Conservation (phyloP, 306 rosid species). For the Vachellia collinsii region DNA sequence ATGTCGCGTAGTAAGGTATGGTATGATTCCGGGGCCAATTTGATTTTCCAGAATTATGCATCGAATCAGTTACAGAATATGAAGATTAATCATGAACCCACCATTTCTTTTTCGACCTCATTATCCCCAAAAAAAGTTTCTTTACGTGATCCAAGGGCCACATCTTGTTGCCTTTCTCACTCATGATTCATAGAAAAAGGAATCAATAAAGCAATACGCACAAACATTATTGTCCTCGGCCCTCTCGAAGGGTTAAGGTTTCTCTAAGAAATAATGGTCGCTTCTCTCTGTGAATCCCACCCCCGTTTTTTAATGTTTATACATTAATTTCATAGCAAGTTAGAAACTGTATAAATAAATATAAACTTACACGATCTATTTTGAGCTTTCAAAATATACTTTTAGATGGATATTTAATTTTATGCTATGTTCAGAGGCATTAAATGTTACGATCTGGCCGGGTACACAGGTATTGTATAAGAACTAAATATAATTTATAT, state of each 20-base stretch:
- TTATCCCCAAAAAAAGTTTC: neutral
- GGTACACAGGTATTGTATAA: too few relatives aligned
- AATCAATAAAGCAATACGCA: neutral
- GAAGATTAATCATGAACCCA: neutral
- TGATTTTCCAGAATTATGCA: neutral
- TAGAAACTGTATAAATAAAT: too few relatives aligned
- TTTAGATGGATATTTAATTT: too few relatives aligned
- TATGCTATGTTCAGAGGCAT: too few relatives aligned
- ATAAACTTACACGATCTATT: too few relatives aligned
- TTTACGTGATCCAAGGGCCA: neutral
- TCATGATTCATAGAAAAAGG: neutral
- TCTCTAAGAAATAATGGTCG: neutral
- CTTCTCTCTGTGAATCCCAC: neutral
- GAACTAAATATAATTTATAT: too few relatives aligned
- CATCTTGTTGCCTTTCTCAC: neutral
- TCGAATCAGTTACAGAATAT: neutral
- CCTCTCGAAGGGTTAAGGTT: neutral
- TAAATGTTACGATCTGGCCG: too few relatives aligned
- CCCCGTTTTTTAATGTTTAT: neutral
- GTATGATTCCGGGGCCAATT: conserved; percentile 18
- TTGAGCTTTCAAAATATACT: too few relatives aligned
- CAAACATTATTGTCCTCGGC: neutral
- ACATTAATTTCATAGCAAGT: too few relatives aligned
- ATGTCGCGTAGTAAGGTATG: neutral
- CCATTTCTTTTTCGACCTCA: neutral